phyloP scores from a whole-genome alignment of 2,329 filamentous ascomycete species.

The Chaetomium strumarium region DNA sequence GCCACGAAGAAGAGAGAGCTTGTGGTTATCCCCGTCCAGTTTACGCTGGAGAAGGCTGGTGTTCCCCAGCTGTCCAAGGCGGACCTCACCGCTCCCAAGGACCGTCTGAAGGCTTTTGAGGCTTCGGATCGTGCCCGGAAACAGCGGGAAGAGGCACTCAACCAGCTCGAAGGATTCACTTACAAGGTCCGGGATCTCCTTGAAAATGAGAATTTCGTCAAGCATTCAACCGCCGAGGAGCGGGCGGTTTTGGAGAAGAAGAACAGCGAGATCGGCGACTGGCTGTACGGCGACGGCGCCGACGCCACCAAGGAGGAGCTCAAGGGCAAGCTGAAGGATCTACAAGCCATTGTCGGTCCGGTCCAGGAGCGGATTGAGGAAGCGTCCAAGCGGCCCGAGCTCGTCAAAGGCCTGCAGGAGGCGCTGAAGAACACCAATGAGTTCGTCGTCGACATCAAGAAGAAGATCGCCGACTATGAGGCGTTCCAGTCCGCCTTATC shows the following conservation, averaged over 20 bases:
- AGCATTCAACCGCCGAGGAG: constrained; percentile 62
- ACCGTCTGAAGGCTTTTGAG: constrained; percentile 78
- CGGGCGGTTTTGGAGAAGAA: constrained; percentile 61
- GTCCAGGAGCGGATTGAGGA: constrained; percentile 73
- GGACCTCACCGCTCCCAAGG: constrained; percentile 49
- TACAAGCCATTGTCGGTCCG: constrained; percentile 72
- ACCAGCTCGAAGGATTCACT: constrained; percentile 88
- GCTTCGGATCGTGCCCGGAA: constrained; percentile 72
- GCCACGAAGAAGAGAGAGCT: constrained; percentile 56
- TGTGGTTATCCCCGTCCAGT: constrained; percentile 47
- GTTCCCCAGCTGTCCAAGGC: constrained; percentile 43
- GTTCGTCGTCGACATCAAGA: constrained; percentile 64
- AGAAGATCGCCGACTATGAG: constrained; percentile 64
- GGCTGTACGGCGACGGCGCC: constrained; percentile 82
- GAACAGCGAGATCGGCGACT: constrained; percentile 68
- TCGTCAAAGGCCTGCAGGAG: constrained; percentile 61
- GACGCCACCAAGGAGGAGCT: constrained; percentile 71
- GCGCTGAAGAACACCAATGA: constrained; percentile 64
- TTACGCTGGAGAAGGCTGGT: constrained; percentile 45
- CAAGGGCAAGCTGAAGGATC: constrained; percentile 66
- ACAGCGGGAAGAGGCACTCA: constrained; percentile 78
- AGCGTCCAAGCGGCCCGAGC: constrained; percentile 61
- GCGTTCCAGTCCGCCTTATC: constrained; percentile 43
- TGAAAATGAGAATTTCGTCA: constrained; percentile 67
- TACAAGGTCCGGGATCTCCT: constrained; percentile 83